Base-by-base conservation (phyloP, 2,329 filamentous ascomycete genomes). In the Penicillium sp. region DNA sequence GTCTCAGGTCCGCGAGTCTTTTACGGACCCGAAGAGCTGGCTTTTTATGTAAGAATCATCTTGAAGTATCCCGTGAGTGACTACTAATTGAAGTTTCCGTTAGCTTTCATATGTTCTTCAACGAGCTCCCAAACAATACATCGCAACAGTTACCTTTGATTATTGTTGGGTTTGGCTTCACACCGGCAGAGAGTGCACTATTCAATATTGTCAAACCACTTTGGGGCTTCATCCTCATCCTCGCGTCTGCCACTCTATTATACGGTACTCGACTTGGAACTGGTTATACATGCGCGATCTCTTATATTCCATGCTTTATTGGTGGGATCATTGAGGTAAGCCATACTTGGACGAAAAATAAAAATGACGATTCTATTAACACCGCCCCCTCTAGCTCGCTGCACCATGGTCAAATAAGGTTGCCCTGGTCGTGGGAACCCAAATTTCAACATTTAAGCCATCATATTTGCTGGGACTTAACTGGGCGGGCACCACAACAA, bases 381-480 rank as follows among this genome's bases (percentile, higher is more conserved):
- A 29, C n/a, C 4, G 19, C 16, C 16, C n/a, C 7, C 23, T 33
- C 6, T 26, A 51, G 48, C 39, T 51, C 3, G 36, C 48, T 19
- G 16, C 48, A 8, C 46, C 48, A 3, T 68, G 66, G 65, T 62
- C 61, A 5, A 64, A 68, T 50, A 68, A 68, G 31, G 54, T 68
- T 34, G 64, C 65, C 2, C 58, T 68, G 9, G 62, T 68, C 2
- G 64, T 68, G 5, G 66, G 66, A 9, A 67, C 66, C 3, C 65
- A 68, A 36, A 65, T 68, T 23, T 67, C 66, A 8, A 67, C 66
- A 2, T 68, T 68, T 44, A 68, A 68, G 52, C 66, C 65, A 1
- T 68, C 66, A 2, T 68, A 67, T 40, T 56, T 68, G 10, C 53
- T 67, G 7, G 65, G 65, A 8, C 56, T 68, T 10, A 66, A 62